These are phyloP conservation scores for Microdochium paspali DNA, from an alignment of 2,329 filamentous ascomycete species.

Conservation along the genomic window DNA sequence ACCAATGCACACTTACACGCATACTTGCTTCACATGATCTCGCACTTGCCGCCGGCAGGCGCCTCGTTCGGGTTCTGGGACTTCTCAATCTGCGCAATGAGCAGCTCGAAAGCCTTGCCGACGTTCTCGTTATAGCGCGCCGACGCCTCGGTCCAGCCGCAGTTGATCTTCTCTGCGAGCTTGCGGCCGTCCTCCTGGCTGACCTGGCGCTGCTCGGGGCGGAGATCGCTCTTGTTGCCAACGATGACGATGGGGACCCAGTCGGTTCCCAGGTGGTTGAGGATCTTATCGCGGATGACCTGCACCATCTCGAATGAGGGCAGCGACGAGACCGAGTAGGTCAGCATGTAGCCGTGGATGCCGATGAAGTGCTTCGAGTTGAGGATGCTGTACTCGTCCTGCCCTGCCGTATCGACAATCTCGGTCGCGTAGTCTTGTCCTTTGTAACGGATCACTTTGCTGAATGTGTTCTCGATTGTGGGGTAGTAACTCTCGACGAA, in stretches of 20 bases:
- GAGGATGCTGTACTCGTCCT: slow-evolving; percentile 98
- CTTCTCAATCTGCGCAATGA: slow-evolving; percentile 93
- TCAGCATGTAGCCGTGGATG: slow-evolving; percentile 97
- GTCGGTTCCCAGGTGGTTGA: slow-evolving; percentile 89
- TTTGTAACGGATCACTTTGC: slow-evolving; percentile 87
- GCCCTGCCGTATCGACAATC: slow-evolving; percentile 96
- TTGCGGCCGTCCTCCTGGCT: slow-evolving; percentile 75
- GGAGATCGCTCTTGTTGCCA: slow-evolving; percentile 92
- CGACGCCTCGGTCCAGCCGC: slow-evolving; percentile 90
- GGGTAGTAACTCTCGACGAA: slow-evolving; percentile 99
- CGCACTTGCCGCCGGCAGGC: slow-evolving; percentile 70
- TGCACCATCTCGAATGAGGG: slow-evolving; percentile 97
- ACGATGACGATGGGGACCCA: slow-evolving; percentile 90
- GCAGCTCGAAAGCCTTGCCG: slow-evolving; percentile 80
- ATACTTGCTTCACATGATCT: slow-evolving; percentile 59
- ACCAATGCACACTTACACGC: neutral
- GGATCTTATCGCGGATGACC: slow-evolving; percentile 92
- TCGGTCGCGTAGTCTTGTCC: slow-evolving; percentile 91
- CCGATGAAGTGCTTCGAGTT: slow-evolving; percentile 99
- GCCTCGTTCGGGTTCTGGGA: slow-evolving; percentile 83
- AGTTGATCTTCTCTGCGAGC: slow-evolving; percentile 78
- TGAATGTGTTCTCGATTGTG: slow-evolving; percentile 98
- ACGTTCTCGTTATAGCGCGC: slow-evolving; percentile 94
- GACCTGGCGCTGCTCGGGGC: slow-evolving; percentile 88
- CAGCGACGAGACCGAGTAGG: slow-evolving; percentile 92